These are phyloP conservation scores for Helianthus tuberosus DNA, from an alignment of 129 eudicot genomes.

Conservation along the genomic window DNA sequence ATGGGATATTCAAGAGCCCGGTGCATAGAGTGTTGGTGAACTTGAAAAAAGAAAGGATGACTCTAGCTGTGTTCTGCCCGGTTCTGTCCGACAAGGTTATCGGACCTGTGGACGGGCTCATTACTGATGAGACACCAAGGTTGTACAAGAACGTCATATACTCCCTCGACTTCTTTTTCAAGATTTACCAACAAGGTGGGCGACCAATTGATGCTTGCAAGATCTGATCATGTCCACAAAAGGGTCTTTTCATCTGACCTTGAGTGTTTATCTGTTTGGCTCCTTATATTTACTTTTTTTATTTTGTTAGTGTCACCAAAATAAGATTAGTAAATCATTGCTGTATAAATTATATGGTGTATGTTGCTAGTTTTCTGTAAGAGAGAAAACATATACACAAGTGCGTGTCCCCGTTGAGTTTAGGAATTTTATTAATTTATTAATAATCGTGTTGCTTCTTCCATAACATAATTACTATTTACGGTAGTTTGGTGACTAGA, in stretches of 20 bases:
- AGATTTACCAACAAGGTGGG: slow-evolving; percentile 47
- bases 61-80: slow-evolving; percentile 47
- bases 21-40: slow-evolving; percentile 57
- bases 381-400: too few relatives aligned
- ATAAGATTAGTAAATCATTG: neutral
- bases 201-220: slow-evolving; percentile 44
- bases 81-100: slow-evolving; percentile 38
- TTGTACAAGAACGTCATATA: slow-evolving; percentile 27
- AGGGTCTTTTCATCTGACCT: slow-evolving; percentile 3
- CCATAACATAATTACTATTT: too few relatives aligned
- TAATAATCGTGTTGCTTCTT: too few relatives aligned
- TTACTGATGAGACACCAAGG: slow-evolving; percentile 26
- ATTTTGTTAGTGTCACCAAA: slow-evolving; percentile 17
- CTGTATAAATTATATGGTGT: too few relatives aligned
- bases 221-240: slow-evolving; percentile 21
- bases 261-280: neutral
- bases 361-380: too few relatives aligned
- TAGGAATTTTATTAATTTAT: too few relatives aligned
- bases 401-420: too few relatives aligned
- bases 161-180: slow-evolving; percentile 25
- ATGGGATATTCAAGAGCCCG: slow-evolving; percentile 64
- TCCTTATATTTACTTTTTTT: slow-evolving; percentile 46
- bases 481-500: too few relatives aligned
- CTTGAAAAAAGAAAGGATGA: slow-evolving; percentile 42
- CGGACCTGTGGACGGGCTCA: slow-evolving; percentile 49